phyloP scores from a whole-genome alignment of 2,329 filamentous ascomycete species.

The Coniella vitis region DNA sequence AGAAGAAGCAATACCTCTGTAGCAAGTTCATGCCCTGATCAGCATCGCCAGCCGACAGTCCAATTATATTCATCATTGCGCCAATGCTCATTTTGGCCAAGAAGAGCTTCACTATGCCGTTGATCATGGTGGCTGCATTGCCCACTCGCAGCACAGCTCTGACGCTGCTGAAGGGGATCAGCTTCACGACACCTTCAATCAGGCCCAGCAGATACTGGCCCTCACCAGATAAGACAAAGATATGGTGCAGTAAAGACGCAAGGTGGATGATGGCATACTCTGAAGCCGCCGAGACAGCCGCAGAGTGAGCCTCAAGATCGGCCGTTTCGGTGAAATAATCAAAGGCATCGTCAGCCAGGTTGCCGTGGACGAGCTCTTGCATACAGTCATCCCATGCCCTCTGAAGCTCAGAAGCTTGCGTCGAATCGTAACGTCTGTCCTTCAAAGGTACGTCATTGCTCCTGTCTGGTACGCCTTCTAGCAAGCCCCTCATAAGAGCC shows the following conservation, averaged over 20 bases:
- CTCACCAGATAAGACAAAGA: constrained; percentile 66
- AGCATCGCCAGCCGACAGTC: constrained; percentile 56
- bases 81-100: constrained; percentile 72
- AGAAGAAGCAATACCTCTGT: constrained; percentile 40
- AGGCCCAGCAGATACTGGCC: constrained; percentile 68
- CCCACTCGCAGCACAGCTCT: constrained; percentile 68
- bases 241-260: constrained; percentile 67
- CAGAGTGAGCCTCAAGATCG: constrained; percentile 57
- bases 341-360: constrained; percentile 59
- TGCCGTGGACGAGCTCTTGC: constrained; percentile 60
- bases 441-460: constrained; percentile 19
- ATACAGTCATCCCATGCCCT: constrained; percentile 62
- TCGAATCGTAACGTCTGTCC: constrained; percentile 45
- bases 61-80: constrained; percentile 72
- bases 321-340: constrained; percentile 52
- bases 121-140: constrained; percentile 78
- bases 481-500: constrained; percentile 57
- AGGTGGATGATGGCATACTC: constrained; percentile 64
- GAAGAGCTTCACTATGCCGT: constrained; percentile 63
- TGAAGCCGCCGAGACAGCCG: constrained; percentile 55
- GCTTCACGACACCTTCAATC: constrained; percentile 60
- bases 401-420: constrained; percentile 52
- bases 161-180: constrained; percentile 66
- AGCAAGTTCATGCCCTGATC: constrained; percentile 77
- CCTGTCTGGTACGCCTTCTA: constrained; percentile 49